Percentiles rank a stretch among this genome's conserved stretches.
These are phyloP conservation scores for Camellia lanceoleosa DNA, from an alignment of 148 eudicot genomes.

Conservation along the genomic window DNA sequence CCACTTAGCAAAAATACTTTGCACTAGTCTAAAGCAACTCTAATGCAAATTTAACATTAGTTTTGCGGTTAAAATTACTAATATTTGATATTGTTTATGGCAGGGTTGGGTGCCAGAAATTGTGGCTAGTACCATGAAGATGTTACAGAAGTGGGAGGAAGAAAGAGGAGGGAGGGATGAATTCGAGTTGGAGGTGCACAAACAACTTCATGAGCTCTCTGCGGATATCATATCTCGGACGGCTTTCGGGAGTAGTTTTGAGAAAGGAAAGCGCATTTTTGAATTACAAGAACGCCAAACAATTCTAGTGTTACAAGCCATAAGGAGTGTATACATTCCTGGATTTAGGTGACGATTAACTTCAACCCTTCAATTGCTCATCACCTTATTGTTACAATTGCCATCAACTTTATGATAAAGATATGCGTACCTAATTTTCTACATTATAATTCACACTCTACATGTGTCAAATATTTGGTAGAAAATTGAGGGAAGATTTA, in stretches of 20 bases:
- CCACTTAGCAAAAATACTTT: background rate
- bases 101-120: conserved; percentile 91
- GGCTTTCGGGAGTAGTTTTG: conserved; percentile 82
- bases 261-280: conserved; percentile 65
- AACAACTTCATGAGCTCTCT: conserved; percentile 56
- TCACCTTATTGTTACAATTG: no score
- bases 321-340: conserved; percentile 68
- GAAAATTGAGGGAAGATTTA: no score
- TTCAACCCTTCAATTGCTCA: background rate
- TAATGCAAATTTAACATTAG: background rate
- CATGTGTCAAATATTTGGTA: no score
- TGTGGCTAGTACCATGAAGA: conserved; percentile 41
- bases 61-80: background rate
- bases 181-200: conserved; percentile 62
- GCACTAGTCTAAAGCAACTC: background rate
- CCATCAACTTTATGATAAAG: background rate
- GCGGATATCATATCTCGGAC: conserved; percentile 73
- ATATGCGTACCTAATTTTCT: no score
- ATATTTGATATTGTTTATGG: background rate
- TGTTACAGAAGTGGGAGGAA: conserved; percentile 56
- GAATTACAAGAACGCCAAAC: conserved; percentile 65
- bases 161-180: conserved; percentile 37
- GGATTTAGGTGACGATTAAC: conserved; percentile 58
- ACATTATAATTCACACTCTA: no score
- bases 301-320: conserved; percentile 48